Evolutionary conservation across 139 green algal genomes (phyloP).

Genomic region (Tetraselmis striata): DNA sequence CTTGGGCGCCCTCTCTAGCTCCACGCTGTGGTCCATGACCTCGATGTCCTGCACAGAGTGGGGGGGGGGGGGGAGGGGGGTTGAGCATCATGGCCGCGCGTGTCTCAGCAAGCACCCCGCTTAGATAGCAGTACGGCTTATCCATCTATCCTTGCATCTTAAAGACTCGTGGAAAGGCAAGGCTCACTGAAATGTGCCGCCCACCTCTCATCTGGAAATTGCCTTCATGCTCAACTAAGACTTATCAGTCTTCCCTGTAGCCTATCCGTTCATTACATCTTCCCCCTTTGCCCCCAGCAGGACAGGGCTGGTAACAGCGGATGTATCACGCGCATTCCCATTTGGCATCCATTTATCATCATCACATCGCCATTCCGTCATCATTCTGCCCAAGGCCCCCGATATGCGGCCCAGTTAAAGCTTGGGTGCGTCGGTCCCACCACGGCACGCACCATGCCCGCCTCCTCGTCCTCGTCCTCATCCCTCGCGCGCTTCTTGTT

Average conservation of each 20-base stretch:
- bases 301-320: neutral
- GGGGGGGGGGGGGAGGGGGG: too few relatives aligned
- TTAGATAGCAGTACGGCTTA: too few relatives aligned
- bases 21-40: neutral
- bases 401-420: neutral
- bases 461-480: conserved; percentile 44
- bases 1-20: neutral
- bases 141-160: too few relatives aligned
- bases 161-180: too few relatives aligned
- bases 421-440: neutral
- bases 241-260: too few relatives aligned
- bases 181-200: too few relatives aligned
- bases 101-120: too few relatives aligned
- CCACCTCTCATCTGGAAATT: too few relatives aligned
- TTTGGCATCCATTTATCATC: conserved; percentile 3
- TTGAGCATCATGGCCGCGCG: too few relatives aligned
- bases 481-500: conserved; percentile 47
- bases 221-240: too few relatives aligned
- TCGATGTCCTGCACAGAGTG: neutral
- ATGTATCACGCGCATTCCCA: conserved; percentile 3
- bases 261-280: too few relatives aligned
- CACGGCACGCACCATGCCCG: neutral
- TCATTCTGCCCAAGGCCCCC: conserved; percentile 6
- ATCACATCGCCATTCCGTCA: conserved; percentile 15
- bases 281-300: neutral